Base-by-base conservation (phyloP, 805 yeast genomes). In the Monosporozyma siamensis region DNA sequence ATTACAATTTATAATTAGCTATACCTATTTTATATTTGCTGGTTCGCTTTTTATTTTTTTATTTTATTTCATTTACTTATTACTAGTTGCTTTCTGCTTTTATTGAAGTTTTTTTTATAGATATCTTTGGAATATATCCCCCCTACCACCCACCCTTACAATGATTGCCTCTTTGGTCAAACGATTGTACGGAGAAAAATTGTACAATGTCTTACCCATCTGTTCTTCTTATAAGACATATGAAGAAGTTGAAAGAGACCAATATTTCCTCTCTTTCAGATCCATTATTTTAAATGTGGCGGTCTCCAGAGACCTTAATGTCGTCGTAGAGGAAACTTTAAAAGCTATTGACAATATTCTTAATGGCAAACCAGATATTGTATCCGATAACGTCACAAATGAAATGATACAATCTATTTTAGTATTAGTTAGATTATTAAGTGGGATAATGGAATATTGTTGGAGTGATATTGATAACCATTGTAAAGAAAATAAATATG, bases 401-500 rank as follows among this genome's bases (percentile, higher is more conserved):
- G 53, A 52, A 3, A 45, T 48, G 9, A 40, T 54, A 7, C 57
- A 56, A 35, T 57, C 62, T 9, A 52, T 56, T 1, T 22, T 65
- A 18, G 54, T 69, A 1, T 40, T 71, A 8, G 41, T 70, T 9
- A 55, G 69, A 39, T 55, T 74, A 22, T 45, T 73, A 17, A 62
- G 70, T 9, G 71, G 67, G 45, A 49, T 65, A n/a, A 47, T 63
- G 32, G 71, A 69, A 44, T 52, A 56, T 21, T 61, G 58, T 42
- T 69, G 74, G 74, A 65, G 61, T 27, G 26, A 48, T 18, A 26
- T 42, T 3, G 54, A 61, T 30, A 34, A 43, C 5, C 18, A 20
- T 48, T 47, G 44, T 61, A 60, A 43, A 54, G 55, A 18, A 27
- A 30, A 3, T 27, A 42, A 4, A 10, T 10, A 34, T 10, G 35